phyloP scores from a whole-genome alignment of 176 grass and related monocot genomes.

The Oryza nivara region DNA sequence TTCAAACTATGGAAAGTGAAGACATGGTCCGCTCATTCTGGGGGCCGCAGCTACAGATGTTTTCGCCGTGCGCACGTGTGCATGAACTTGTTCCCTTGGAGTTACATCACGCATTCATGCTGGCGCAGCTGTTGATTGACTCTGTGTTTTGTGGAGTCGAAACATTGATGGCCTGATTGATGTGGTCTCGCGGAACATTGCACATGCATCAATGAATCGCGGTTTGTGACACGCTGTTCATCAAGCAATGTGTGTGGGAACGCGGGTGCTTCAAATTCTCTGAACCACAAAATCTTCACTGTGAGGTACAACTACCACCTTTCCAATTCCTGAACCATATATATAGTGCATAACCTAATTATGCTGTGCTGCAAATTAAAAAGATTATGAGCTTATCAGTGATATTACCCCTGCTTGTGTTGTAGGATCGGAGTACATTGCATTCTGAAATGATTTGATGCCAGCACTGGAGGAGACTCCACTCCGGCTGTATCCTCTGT shows the following conservation, averaged over 20 bases:
- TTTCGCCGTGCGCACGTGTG: constrained; percentile 54
- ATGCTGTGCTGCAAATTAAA: not conserved
- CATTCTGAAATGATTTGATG: constrained; percentile 20
- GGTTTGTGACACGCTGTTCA: constrained; percentile 41
- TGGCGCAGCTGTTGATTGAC: constrained; percentile 41
- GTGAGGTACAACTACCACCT: not conserved
- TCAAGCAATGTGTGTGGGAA: not conserved
- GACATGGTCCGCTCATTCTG: constrained; percentile 23
- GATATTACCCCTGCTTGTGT: not conserved
- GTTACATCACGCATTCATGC: constrained; percentile 53
- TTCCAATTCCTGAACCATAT: not conserved
- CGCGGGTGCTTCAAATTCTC: not conserved
- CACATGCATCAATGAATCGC: constrained; percentile 34
- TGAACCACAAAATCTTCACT: constrained; percentile 33
- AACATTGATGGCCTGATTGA: constrained; percentile 35
- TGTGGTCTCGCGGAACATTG: constrained; percentile 38
- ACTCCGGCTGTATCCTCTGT: constrained; percentile 11
- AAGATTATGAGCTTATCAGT: not conserved
- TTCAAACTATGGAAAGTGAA: not conserved
- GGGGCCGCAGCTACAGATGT: constrained; percentile 53
- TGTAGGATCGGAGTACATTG: not conserved
- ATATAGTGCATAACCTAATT: not conserved
- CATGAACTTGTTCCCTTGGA: constrained; percentile 43
- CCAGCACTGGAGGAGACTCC: constrained; percentile 9
- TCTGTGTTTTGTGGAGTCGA: constrained; percentile 37